phyloP scores from a whole-genome alignment of 2,329 filamentous ascomycete species.

The Colletotrichum navitas region DNA sequence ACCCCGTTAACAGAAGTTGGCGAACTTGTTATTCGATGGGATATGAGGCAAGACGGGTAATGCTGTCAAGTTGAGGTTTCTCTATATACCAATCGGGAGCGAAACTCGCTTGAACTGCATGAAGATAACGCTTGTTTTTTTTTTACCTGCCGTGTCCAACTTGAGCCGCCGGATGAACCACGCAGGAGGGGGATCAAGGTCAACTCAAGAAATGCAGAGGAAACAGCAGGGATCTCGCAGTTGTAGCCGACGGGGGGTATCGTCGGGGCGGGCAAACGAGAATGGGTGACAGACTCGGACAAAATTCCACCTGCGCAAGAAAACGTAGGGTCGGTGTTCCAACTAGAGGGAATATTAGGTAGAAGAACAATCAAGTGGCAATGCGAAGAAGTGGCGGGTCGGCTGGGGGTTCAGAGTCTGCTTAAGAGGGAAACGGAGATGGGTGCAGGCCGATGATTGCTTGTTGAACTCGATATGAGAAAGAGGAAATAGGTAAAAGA shows the following conservation, averaged over 20 bases:
- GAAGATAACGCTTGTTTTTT: not conserved
- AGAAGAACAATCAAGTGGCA: conserved; percentile 25
- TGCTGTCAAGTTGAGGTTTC: conserved; percentile 1
- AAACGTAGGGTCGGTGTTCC: not conserved
- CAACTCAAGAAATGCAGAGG: not conserved
- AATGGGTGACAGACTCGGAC: not conserved
- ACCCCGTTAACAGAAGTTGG: conserved; percentile 5
- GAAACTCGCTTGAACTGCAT: not conserved
- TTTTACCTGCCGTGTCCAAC: not conserved
- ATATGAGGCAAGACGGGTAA: conserved; percentile 6
- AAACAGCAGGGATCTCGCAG: not conserved
- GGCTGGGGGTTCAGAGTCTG: conserved; percentile 1
- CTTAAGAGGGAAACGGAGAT: not conserved
- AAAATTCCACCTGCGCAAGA: not conserved
- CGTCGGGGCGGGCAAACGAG: not conserved
- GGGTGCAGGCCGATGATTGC: not conserved
- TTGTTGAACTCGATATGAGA: not conserved
- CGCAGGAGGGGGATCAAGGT: not conserved
- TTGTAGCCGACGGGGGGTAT: not conserved
- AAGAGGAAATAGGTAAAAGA: not conserved
- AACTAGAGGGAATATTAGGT: conserved; percentile 9
- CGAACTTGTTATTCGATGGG: not conserved
- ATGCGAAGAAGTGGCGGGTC: conserved; percentile 13
- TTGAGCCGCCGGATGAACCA: not conserved
- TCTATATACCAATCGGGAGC: not conserved